These are phyloP conservation scores for Hanseniaspora taiwanica DNA, from an alignment of 805 yeast species.

Conservation along the genomic window DNA sequence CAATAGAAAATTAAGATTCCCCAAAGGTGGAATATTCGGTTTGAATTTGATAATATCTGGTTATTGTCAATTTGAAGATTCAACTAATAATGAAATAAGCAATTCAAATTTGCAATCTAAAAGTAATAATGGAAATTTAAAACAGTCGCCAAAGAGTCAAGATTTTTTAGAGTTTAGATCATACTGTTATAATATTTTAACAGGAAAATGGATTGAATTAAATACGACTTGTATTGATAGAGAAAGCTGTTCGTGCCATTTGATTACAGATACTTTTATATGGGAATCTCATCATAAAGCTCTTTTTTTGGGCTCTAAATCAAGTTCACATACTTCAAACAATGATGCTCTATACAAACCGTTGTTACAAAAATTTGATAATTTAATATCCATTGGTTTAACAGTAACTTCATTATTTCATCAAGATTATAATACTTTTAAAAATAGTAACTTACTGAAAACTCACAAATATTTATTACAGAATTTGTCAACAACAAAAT, in stretches of 20 bases:
- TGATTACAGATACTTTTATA: conserved; percentile 54
- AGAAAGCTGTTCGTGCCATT: conserved; percentile 35
- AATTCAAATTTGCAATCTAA: no score
- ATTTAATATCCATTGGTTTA: conserved; percentile 36
- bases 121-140: no score
- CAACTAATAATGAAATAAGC: neutral
- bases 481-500: neutral
- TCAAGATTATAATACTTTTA: neutral
- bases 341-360: conserved; percentile 8
- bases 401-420: conserved; percentile 38
- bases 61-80: conserved; percentile 30
- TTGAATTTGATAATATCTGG: conserved; percentile 53
- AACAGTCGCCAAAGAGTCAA: no score
- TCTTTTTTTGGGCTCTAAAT: conserved; percentile 38
- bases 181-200: conserved; percentile 20
- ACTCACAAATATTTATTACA: conserved; percentile 4
- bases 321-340: conserved; percentile 10
- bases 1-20: conserved; percentile 34
- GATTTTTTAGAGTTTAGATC: conserved; percentile 14
- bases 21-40: conserved; percentile 54
- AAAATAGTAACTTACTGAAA: neutral
- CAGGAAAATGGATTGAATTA: conserved; percentile 47
- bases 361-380: conserved; percentile 30
- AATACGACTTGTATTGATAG: conserved; percentile 41
- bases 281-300: conserved; percentile 75